Conservation (phyloP, 1,284 basidiomycete species). For the Salmacisia buchloeana region DNA sequence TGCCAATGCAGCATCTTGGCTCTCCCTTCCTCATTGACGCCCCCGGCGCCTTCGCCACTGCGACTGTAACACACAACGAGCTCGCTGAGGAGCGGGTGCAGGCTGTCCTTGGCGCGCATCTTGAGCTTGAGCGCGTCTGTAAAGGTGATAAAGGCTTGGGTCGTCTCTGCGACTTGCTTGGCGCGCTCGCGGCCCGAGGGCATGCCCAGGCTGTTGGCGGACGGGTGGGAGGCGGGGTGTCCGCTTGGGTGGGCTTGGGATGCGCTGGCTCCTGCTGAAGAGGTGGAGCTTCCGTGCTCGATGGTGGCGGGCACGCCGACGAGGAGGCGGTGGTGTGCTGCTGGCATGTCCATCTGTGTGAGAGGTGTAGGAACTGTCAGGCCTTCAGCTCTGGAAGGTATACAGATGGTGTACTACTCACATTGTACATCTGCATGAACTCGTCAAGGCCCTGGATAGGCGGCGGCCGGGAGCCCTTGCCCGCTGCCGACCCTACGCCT, state of each 20-base stretch:
- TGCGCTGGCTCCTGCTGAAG: neutral
- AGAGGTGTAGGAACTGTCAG: neutral
- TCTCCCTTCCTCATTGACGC: conserved; percentile 82
- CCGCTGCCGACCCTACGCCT: conserved; percentile 3
- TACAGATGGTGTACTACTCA: conserved; percentile 51
- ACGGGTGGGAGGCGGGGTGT: neutral
- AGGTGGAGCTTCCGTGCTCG: conserved; percentile 72
- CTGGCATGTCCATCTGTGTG: conserved; percentile 78
- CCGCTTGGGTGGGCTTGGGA: neutral
- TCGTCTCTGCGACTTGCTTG: conserved; percentile 98
- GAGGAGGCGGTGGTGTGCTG: conserved; percentile 79
- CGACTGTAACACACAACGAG: conserved; percentile 67
- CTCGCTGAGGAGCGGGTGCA: conserved; percentile 90
- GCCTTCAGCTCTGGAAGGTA: neutral
- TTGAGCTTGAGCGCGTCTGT: conserved; percentile 95
- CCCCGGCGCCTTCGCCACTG: conserved; percentile 56
- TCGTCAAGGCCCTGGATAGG: conserved; percentile 48
- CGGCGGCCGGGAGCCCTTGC: conserved; percentile 8
- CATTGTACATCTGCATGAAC: conserved; percentile 85
- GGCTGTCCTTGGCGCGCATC: conserved; percentile 88
- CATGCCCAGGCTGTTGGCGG: neutral
- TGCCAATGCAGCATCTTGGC: conserved; percentile 89
- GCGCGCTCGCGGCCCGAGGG: conserved; percentile 66
- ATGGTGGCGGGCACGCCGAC: conserved; percentile 95
- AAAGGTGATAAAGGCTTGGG: conserved; percentile 90